Conservation (phyloP, 140 eudicot species). For the Flaveria floridana region DNA sequence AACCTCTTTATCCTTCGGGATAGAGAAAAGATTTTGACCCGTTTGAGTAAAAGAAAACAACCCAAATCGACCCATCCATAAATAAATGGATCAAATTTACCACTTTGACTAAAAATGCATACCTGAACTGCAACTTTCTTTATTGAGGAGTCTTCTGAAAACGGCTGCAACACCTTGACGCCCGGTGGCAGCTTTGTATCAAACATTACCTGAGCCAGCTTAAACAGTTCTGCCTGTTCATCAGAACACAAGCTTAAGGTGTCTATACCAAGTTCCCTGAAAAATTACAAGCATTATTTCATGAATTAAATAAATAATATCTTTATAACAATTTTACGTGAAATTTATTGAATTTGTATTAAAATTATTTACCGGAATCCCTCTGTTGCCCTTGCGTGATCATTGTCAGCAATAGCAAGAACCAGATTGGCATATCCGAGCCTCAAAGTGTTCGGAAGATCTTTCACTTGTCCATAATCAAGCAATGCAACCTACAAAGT, state of each 20-base stretch:
- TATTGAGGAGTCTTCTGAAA: constrained; percentile 77
- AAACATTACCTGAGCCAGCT: constrained; percentile 76
- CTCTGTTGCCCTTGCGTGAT: constrained; percentile 63
- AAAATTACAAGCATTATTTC: neutral
- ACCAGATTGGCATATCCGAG: constrained; percentile 86
- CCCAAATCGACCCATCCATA: neutral
- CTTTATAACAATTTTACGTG: neutral
- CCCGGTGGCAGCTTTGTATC: constrained; percentile 90
- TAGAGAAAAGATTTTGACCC: neutral
- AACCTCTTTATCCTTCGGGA: no score
- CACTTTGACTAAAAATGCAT: neutral
- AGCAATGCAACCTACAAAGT: constrained; percentile 77
- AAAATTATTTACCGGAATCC: constrained; percentile 58
- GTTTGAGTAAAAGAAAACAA: neutral
- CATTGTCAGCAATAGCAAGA: constrained; percentile 89
- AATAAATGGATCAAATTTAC: neutral
- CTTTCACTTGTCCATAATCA: constrained; percentile 99
- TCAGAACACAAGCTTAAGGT: constrained; percentile 55
- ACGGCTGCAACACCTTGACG: constrained; percentile 71
- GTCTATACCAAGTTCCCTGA: constrained; percentile 90
- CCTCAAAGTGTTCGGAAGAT: constrained; percentile 83
- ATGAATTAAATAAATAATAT: neutral
- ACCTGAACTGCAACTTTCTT: constrained; percentile 81
- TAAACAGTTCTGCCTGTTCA: constrained; percentile 68
- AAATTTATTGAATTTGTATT: constrained; percentile 7